Percentiles rank a stretch among this genome's conserved stretches.
Conservation (phyloP, 176 grass and related monocot species). For the Saccharum spontaneum region DNA sequence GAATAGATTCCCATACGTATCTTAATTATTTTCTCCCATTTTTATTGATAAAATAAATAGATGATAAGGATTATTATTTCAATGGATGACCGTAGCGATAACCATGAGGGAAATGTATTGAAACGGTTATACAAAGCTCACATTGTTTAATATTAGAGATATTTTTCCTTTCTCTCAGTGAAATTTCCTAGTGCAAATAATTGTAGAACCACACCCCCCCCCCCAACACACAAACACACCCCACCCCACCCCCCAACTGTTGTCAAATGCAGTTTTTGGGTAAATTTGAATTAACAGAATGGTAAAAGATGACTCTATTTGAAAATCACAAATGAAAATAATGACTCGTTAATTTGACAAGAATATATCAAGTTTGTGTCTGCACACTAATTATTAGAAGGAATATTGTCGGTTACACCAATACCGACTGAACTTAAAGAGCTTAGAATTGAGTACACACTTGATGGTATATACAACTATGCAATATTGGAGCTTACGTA, state of each 20-base stretch:
- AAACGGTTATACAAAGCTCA: background rate
- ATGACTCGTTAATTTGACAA: no score
- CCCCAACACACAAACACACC: no score
- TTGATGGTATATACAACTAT: background rate
- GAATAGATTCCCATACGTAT: slow-evolving; percentile 3
- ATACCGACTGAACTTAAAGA: background rate
- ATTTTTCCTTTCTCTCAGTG: background rate
- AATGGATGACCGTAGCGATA: background rate
- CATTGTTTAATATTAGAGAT: background rate
- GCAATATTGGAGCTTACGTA: background rate
- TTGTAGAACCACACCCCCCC: no score
- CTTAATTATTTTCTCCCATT: background rate
- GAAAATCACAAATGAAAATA: no score
- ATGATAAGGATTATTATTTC: background rate
- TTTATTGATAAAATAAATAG: background rate
- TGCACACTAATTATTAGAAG: background rate
- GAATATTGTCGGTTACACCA: slow-evolving; percentile 1
- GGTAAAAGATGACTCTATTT: no score
- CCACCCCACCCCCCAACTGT: no score
- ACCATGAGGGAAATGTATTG: background rate
- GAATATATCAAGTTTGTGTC: background rate
- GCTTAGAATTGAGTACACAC: background rate
- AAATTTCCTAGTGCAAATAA: background rate
- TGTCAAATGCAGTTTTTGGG: background rate
- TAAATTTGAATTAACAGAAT: no score